These are phyloP conservation scores for Aspergillus sclerotiicarbonarius DNA, from an alignment of 495 filamentous ascomycete species.

Conservation along the genomic window DNA sequence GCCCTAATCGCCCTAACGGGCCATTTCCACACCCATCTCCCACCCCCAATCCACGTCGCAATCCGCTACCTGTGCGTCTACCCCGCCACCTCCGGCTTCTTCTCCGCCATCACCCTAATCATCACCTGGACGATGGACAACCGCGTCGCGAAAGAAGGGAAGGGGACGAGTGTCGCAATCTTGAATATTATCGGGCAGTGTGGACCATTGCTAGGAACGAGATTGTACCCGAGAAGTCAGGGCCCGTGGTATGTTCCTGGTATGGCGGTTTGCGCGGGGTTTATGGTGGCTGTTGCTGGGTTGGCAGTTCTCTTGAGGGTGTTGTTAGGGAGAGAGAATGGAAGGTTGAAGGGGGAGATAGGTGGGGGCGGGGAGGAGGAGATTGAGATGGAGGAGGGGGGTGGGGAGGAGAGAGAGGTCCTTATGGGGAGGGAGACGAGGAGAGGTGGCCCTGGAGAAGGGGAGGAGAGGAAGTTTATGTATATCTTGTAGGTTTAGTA, in stretches of 20 bases:
- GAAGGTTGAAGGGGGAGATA: constrained; percentile 4
- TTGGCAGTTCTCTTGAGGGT: constrained; percentile 48
- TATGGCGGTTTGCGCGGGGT: constrained; percentile 56
- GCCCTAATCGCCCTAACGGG: constrained; percentile 49
- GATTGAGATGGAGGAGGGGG: constrained; percentile 25
- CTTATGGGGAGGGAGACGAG: constrained; percentile 37
- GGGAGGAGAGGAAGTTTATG: constrained; percentile 26
- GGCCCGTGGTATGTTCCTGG: constrained; percentile 59
- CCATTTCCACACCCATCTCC: constrained; percentile 35
- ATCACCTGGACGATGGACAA: constrained; percentile 68
- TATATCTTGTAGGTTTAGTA: constrained; percentile 29
- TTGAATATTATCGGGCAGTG: constrained; percentile 62
- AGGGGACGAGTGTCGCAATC: constrained; percentile 56
- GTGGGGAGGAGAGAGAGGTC: constrained; percentile 35
- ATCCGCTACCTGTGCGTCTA: constrained; percentile 58
- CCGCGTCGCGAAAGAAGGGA: constrained; percentile 51
- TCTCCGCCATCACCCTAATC: constrained; percentile 59
- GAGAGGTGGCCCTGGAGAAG: constrained; percentile 33
- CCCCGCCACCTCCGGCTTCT: constrained; percentile 59
- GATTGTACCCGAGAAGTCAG: constrained; percentile 57
- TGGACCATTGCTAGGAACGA: constrained; percentile 60
- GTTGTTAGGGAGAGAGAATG: constrained; percentile 45
- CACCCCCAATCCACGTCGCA: constrained; percentile 25
- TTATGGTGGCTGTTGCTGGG: constrained; percentile 52
- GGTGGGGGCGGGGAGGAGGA: constrained; percentile 16